Base-by-base conservation (phyloP, 768 basidiomycete species). In the Boletus reticuloceps region DNA sequence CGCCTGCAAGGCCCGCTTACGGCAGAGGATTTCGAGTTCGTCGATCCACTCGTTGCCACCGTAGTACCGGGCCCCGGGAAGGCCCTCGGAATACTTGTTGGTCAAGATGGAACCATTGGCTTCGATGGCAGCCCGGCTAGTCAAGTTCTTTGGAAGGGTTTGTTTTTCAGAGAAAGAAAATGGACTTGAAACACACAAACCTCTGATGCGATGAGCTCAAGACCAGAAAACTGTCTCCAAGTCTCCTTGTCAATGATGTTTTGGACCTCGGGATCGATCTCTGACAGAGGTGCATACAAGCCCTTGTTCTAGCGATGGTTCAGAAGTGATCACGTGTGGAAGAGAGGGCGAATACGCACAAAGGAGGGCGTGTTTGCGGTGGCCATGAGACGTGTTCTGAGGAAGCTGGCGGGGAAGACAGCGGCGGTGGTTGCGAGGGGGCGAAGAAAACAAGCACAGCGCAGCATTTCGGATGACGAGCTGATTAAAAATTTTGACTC, bases 31-130 rank as follows among this genome's bases (percentile, higher is more conserved):
- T 76, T 98, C 97, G 67, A 99, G 89, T 70, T 97, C 92, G 69
- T 98, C 97, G 63, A 98, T 89, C 78, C 89, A 89, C 75, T 98
- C 97, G 77, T 98, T 99, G 54, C 96, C 96, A 65, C 94, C 94
- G 64, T 96, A 98, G 77, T 97, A 97, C 55, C 95, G 88, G 43
- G 94, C 95, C 52, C 84, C 85, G n/a, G 97, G 97, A 46, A 98
- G 91, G 79, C 97, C 97, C 76, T 98, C 97, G 20, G 97, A 98
- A 81, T 97, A 97, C 77, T 98, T 98, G 85, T 97, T 97, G 71
- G 96, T 98, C 70, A 98, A 74, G 71, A 99, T 95, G 52, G 96
- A 98, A 47, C 97, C 97, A 75, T 98, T 98, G 60, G 95, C 96
- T 75, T 98, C 91, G 89, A 98, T 95, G 50, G 91, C 87, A 25